Percentiles rank a stretch among this genome's conserved stretches.
Conservation (phyloP, 371 early-diverging fungal species). For the Chytridium lagenaria region DNA sequence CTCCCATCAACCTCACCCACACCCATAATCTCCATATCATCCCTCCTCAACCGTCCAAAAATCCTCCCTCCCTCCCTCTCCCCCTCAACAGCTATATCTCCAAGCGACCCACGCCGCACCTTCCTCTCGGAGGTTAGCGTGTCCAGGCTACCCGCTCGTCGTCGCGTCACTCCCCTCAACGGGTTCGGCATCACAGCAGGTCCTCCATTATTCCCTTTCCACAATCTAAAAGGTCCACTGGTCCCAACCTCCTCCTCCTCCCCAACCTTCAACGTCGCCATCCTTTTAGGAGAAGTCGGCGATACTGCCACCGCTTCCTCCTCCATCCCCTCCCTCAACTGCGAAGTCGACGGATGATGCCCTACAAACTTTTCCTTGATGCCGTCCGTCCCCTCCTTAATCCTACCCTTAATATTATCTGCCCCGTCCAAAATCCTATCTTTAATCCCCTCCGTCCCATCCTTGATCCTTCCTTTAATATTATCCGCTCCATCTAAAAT, state of each 20-base stretch:
- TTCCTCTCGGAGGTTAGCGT: slow-evolving; percentile 4
- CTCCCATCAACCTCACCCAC: slow-evolving; percentile 8
- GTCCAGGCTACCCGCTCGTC: slow-evolving; percentile 7
- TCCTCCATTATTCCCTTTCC: neutral
- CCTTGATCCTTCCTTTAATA: neutral
- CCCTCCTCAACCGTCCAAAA: slow-evolving; percentile 6
- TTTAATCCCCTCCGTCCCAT: slow-evolving; percentile 27
- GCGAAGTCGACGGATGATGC: too few relatives aligned
- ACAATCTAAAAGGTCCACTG: neutral
- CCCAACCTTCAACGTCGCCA: neutral
- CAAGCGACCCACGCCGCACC: neutral
- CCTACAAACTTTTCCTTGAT: too few relatives aligned
- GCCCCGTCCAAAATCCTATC: slow-evolving; percentile 30
- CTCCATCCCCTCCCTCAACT: too few relatives aligned
- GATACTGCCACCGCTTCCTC: too few relatives aligned
- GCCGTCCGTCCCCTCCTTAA: slow-evolving; percentile 19
- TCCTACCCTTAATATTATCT: slow-evolving; percentile 28
- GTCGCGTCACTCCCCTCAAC: neutral
- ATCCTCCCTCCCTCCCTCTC: neutral
- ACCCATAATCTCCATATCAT: neutral
- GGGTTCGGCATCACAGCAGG: neutral
- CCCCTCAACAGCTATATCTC: neutral
- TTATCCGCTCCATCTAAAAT: slow-evolving; percentile 14
- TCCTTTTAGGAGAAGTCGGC: too few relatives aligned
- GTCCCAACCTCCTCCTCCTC: too few relatives aligned